Evolutionary conservation across 1,139 yeast species (phyloP), one percentile per base, ranked within the genome.

Genomic region (Nakaseomyces delphensis): DNA sequence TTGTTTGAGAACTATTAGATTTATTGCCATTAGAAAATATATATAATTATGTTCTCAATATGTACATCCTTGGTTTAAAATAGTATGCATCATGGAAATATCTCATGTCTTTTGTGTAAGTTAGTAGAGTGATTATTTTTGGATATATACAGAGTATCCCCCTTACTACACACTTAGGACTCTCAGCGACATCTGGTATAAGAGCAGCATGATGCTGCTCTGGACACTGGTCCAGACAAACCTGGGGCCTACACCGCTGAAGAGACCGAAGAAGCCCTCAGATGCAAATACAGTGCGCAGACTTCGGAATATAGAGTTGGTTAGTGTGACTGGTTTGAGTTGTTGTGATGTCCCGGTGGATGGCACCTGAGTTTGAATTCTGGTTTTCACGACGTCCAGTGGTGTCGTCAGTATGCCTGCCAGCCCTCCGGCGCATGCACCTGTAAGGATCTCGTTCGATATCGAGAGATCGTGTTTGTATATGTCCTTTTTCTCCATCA

Each of bases 221-320:
- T 91, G 98, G 13, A 89, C 72, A 50, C 95, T 86, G 0, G 98
- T 89, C 98, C 98, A 91, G 7, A 91, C 84, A 50, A 89, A 79
- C 48, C 98, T 70, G 0, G 98, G 98, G 0, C 96, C 96, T 9
- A 93, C 96, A 1, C 98, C 98, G 29, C 91, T 77, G 64, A 91
- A 89, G 39, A 86, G 69, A 0, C 96, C 96, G 1, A 74, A 51
- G 0, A 82, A 45, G 1, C 98, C 97, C 60, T 91, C 96, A 23
- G 72, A 68, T 45, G 65, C 71, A 57, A 81, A 83, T 4, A 91
- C 82, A 9, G 76, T 71, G n/a, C 63, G 59, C 42, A 91, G 65
- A 11, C 95, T 89, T 42, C 67, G 68, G 21, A 72, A 47, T 0
- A 89, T 79, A 2, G 93, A 70, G 36, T 74, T 68, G 20, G 62